Evolutionary conservation across 768 basidiomycete genomes (phyloP).

Genomic region (Pisolithus marmoratus): DNA sequence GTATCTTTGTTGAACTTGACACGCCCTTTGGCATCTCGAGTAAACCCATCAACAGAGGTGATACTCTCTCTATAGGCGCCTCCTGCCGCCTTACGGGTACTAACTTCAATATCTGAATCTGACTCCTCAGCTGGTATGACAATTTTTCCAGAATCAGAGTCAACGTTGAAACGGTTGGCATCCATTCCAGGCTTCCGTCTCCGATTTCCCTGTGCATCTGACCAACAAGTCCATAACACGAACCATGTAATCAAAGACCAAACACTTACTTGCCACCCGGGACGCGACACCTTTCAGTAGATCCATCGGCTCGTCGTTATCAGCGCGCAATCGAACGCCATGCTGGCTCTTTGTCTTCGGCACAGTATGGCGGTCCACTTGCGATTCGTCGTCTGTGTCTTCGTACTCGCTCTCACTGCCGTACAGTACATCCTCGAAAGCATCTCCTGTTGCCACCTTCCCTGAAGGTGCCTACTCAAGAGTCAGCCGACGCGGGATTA

Average conservation of each 20-base stretch:
- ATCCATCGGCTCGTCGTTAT: constrained; percentile 95
- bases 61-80: constrained; percentile 79
- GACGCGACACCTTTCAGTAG: constrained; percentile 75
- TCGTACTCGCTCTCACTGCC: constrained; percentile 91
- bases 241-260: neutral
- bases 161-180: constrained; percentile 79
- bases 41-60: constrained; percentile 86
- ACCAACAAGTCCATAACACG: constrained; percentile 4
- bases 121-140: constrained; percentile 58
- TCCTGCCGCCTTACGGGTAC: constrained; percentile 45
- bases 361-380: constrained; percentile 22
- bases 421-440: constrained; percentile 96
- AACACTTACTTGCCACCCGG: constrained; percentile 58
- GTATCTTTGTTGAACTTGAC: constrained; percentile 97
- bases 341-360: constrained; percentile 34
- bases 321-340: constrained; percentile 69
- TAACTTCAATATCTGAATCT: constrained; percentile 41
- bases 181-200: constrained; percentile 82
- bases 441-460: constrained; percentile 66
- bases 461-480: constrained; percentile 34
- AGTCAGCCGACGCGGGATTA: constrained; percentile 9
- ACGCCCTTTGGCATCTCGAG: constrained; percentile 73
- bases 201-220: constrained; percentile 43
- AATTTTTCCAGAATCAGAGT: constrained; percentile 78
- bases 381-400: constrained; percentile 59